phyloP scores from a whole-genome alignment of 257 asterid genomes.

The Solanum commersonii region DNA sequence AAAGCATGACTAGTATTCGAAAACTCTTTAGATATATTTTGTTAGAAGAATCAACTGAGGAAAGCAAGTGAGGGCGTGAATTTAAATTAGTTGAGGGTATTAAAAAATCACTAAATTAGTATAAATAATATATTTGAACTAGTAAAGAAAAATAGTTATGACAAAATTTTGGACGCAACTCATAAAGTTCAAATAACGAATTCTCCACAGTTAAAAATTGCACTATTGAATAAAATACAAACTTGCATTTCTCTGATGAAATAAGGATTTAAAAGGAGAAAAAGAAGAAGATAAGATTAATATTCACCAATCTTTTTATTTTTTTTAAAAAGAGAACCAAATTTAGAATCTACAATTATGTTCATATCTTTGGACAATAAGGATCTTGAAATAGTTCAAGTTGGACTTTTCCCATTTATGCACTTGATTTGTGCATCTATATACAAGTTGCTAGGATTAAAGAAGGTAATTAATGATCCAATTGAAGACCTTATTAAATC shows the following conservation, averaged over 20 bases:
- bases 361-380: not conserved
- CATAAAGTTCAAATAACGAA: not conserved
- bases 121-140: not conserved
- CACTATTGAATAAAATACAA: not conserved
- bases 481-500: not conserved
- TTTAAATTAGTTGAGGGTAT: not conserved
- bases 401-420: not conserved
- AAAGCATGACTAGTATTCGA: not conserved
- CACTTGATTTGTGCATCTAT: not conserved
- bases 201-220: fast-evolving
- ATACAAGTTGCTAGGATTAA: not conserved
- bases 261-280: not conserved
- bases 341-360: not conserved
- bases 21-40: not conserved
- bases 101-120: not conserved
- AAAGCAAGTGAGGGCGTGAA: not conserved
- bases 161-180: not conserved
- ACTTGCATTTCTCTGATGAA: not conserved
- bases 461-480: not conserved
- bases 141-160: not conserved
- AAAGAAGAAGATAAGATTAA: not conserved
- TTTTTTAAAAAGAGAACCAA: not conserved
- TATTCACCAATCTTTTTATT: not conserved
- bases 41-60: not conserved
- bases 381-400: not conserved